A percentile compares a stretch with the other conserved stretches of the same genome.
phyloP scores from a whole-genome alignment of 495 filamentous ascomycete genomes.

The Aeminium ludgeri region DNA sequence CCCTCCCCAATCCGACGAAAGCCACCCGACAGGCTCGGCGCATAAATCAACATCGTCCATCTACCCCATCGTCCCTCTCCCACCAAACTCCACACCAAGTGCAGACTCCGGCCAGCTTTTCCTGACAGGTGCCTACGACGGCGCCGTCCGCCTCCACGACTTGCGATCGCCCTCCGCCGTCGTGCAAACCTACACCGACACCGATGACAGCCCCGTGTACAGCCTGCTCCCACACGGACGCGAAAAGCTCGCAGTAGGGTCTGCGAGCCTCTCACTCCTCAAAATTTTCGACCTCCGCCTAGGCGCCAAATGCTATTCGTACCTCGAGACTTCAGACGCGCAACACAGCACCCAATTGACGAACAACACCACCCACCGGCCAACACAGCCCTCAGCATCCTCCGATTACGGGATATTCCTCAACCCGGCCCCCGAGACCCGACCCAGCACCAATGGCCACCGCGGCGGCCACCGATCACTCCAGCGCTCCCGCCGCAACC shows the following conservation, averaged over 20 bases:
- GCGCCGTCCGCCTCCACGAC: constrained; percentile 49
- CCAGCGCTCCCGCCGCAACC: constrained; percentile 22
- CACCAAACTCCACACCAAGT: constrained; percentile 17
- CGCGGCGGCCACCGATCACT: no score
- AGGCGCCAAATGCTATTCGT: constrained; percentile 26
- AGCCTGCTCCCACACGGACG: constrained; percentile 39
- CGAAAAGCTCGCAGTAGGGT: constrained; percentile 41
- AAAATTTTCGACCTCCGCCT: constrained; percentile 53
- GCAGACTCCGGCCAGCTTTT: constrained; percentile 34
- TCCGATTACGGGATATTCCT: no score
- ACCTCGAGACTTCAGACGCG: constrained; percentile 9
- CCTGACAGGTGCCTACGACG: constrained; percentile 45
- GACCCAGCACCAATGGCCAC: no score
- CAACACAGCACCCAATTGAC: no score
- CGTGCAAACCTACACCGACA: constrained; percentile 37
- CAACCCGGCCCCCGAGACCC: no score
- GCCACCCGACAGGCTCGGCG: not conserved
- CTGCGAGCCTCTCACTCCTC: constrained; percentile 37
- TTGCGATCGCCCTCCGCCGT: constrained; percentile 35
- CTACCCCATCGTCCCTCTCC: constrained; percentile 37
- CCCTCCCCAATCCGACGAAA: not conserved
- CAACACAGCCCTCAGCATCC: no score
- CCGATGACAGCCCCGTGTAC: constrained; percentile 41
- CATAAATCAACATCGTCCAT: constrained; percentile 21
- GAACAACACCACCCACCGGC: no score